Base-by-base conservation (phyloP, 2,329 filamentous ascomycete species). In the Calonectria leucothoes region DNA sequence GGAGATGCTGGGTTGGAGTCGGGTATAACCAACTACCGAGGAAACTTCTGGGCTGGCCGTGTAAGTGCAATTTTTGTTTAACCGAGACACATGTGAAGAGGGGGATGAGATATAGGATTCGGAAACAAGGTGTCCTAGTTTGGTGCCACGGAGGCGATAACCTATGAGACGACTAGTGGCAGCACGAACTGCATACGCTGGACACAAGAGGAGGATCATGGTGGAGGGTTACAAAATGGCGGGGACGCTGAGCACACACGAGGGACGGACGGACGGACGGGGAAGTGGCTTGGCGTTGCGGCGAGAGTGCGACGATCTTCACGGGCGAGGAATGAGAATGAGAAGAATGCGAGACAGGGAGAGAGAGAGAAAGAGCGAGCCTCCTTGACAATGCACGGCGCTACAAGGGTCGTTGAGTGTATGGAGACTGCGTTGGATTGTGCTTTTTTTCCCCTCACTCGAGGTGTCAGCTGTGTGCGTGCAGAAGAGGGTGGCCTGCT, bases 41-140 rank as follows among this genome's bases (percentile, higher is more conserved):
- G 25, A 48, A 64, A 20, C 20, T 42, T 42, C 48, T 39, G 15
- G 11, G 27, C 23, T 66, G 23, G 20, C 12, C 48, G 33, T 29
- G 33, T 33, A 63, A 63, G 8, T 51, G 39, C 42, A 29, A 31
- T 6, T 37, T 6, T 37, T 25, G 48, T 39, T 37, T 35, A 63
- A 25, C 57, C 52, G 23, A 45, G 35, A 66, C 39, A 69, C 66
- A 59, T 45, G 68, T 66, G 61, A 66, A 48, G 49, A 66, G 68
- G 61, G 61, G 49, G 49, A 49, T 20, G 48, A 27, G 35, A 37
- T 55, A 35, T 42, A 45, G 17, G 23, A 37, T 20, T 39, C 59
- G 51, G 51, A 68, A 48, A 33, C 66, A 69, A 37, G 68, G 27
- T 39, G 23, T 59, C 49, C 29, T 10, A 29, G 39, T 42, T 49